Percentiles rank a stretch among this genome's conserved stretches.
phyloP scores from a whole-genome alignment of 345 rosid genomes.

The Ceriops tagal region DNA sequence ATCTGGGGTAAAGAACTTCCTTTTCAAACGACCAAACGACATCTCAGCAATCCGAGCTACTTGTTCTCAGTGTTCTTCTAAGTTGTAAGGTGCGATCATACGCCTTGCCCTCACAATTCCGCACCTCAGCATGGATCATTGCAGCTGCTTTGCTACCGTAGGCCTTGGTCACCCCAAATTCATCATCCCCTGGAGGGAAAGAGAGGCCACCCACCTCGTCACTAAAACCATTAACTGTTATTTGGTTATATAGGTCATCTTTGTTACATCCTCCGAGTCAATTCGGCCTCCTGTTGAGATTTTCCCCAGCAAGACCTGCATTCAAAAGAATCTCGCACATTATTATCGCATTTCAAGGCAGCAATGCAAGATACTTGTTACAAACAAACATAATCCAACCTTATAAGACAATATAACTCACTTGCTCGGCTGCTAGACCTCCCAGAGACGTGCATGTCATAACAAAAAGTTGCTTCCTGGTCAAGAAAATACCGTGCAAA shows the following conservation, averaged over 20 bases:
- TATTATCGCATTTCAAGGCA: neutral
- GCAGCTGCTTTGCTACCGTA: slow-evolving; percentile 92
- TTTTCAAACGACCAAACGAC: slow-evolving; percentile 68
- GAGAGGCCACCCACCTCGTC: slow-evolving; percentile 95
- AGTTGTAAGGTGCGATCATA: slow-evolving; percentile 58
- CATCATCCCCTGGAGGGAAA: slow-evolving; percentile 76
- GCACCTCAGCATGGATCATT: slow-evolving; percentile 75
- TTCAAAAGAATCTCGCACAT: neutral
- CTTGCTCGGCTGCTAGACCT: slow-evolving; percentile 93
- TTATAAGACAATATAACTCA: neutral
- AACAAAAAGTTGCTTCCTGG: slow-evolving; percentile 84
- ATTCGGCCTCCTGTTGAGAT: slow-evolving; percentile 94
- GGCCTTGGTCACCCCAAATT: slow-evolving; percentile 72
- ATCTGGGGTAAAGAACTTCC: slow-evolving; percentile 86
- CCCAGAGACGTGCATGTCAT: slow-evolving; percentile 94
- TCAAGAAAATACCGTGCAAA: slow-evolving; percentile 87
- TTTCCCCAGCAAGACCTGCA: slow-evolving; percentile 70
- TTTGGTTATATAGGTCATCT: slow-evolving; percentile 68
- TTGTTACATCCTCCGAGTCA: slow-evolving; percentile 90
- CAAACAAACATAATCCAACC: too few relatives aligned
- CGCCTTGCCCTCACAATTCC: slow-evolving; percentile 83
- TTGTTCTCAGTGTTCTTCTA: slow-evolving; percentile 62
- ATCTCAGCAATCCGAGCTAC: slow-evolving; percentile 79
- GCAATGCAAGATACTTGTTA: too few relatives aligned
- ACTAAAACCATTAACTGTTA: slow-evolving; percentile 93